Conservation (phyloP, 1,284 basidiomycete species). For the Trametes polyzona region DNA sequence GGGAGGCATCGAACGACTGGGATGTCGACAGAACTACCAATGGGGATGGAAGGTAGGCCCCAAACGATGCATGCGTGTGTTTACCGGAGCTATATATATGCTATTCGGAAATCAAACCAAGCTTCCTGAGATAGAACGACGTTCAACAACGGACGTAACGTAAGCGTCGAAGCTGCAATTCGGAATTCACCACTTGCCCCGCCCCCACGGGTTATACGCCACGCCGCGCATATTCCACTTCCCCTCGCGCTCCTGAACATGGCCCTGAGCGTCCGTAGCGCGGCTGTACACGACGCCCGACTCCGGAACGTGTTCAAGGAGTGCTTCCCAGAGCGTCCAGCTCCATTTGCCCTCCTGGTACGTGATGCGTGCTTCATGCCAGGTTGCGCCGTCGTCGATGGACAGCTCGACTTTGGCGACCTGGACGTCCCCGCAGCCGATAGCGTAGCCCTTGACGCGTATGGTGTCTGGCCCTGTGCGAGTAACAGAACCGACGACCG, state of each 20-base stretch:
- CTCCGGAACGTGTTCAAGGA: conserved; percentile 36
- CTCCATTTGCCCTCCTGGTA: conserved; percentile 71
- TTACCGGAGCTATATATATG: background rate
- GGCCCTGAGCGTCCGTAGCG: conserved; percentile 48
- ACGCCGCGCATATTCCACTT: conserved; percentile 63
- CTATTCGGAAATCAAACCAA: background rate
- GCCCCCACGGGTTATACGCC: conserved; percentile 45
- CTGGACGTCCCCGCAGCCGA: conserved; percentile 50
- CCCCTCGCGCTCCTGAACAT: conserved; percentile 49
- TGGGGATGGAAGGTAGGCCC: background rate
- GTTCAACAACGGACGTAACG: background rate
- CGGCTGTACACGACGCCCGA: conserved; percentile 40
- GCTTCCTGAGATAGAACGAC: background rate
- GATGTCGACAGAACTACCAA: background rate
- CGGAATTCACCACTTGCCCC: conserved; percentile 22
- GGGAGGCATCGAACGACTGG: background rate
- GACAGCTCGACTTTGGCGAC: conserved; percentile 56
- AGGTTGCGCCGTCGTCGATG: conserved; percentile 53
- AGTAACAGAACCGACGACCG: conserved; percentile 51
- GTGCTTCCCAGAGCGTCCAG: conserved; percentile 68
- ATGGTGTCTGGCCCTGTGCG: conserved; percentile 36
- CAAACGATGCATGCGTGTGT: background rate
- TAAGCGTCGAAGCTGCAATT: background rate
- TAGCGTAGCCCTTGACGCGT: conserved; percentile 62
- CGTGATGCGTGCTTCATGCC: conserved; percentile 54